Evolutionary conservation across 192 early-diverging fungal genomes (phyloP), one percentile per base, ranked within the genome.

Genomic region (Gaertneriomyces semiglobifer): DNA sequence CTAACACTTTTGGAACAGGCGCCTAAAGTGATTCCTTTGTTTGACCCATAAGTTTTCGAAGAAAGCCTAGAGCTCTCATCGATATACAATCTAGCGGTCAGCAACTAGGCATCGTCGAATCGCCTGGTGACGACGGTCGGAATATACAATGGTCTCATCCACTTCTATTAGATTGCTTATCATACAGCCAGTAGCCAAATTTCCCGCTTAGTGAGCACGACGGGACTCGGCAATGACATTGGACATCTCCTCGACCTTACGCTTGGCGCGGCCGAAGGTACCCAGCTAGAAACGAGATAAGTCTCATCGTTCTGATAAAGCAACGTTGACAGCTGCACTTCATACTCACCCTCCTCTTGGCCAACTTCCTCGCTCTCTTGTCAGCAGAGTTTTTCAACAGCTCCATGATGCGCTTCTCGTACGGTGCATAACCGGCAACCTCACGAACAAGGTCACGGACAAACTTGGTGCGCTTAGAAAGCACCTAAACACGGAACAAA

Each of bases 331-430:
- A 33, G 25, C 25, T 33, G 25, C 0, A 33, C 25, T 33, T 33
- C 33, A 18, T 44, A 41, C 60, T 60, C 61, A 73, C 67, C 73
- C 78, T 93, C 86, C 88, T 92, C 91, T 99, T 99, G 73, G 94
- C 92, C 63, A 99, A 88, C 89, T 93, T 95, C 79, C 92, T 88
- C 62, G 97, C 97, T 77, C 97, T 92, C 94, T 99, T 99, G 81
- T 99, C 97, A 81, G 94, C 95, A 80, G 92, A 93, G 91, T 97
- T 97, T 88, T 94, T 95, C 77, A 99, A 83, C 90, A 99, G 86
- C 88, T 99, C 97, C 95, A 99, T 97, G 70, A 98, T 90, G 82
- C 97, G 89, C 70, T 89, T 90, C 84, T 99, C 97, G 79, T 99
- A 99, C 61, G 97, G 97, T 56, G 97, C 90, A 72, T 90, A 98